Base-by-base conservation (phyloP, 352 stramenopile species). In the Blastocystis hominis region DNA sequence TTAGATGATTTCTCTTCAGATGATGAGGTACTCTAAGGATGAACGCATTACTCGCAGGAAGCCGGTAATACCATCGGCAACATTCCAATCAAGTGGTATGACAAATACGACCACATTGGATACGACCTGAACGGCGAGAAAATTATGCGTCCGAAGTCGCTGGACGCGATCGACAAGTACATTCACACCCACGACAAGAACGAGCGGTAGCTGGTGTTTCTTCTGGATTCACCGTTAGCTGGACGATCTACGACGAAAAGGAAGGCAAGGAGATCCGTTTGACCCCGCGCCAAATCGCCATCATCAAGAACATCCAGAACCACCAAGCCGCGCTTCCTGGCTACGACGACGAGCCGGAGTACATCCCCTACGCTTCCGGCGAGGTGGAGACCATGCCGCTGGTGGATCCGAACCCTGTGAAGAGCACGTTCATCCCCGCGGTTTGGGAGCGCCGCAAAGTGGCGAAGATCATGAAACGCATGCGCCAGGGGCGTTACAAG, bases 91-190 rank as follows among this genome's bases (percentile, higher is more conserved):
- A 96, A 98, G 76, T 99, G 96, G 97, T 99, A 99, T 89, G 96
- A 99, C 81, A 97, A 98, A 76, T 98, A 98, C 90, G 95, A 98
- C 90, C 96, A 99, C 91, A 97, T 99, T 90, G 97, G 97, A 75
- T 99, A 99, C 92, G 94, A 98, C 91, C 91, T 96, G 17, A 94
- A 97, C 59, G 97, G 97, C 47, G 93, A 96, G 88, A 97, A 97
- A 90, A 94, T 99, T 79, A 93, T 96, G 90, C 96, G 96, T 89
- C 93, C 92, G 50, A 95, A 96, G 75, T 88, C 91, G 0, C 91
- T 90, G 36, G 94, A 97, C 80, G 92, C 91, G 17, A 94, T 98
- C 86, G 94, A 97, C 89, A 92, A 89, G 63, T 90, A 89, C 61
- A 78, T 91, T 24, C 59, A 86, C 24, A 81, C 54, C 24, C 89